These are phyloP conservation scores for Sporothrix humicola DNA, from an alignment of 2,329 filamentous ascomycete species.

Conservation along the genomic window DNA sequence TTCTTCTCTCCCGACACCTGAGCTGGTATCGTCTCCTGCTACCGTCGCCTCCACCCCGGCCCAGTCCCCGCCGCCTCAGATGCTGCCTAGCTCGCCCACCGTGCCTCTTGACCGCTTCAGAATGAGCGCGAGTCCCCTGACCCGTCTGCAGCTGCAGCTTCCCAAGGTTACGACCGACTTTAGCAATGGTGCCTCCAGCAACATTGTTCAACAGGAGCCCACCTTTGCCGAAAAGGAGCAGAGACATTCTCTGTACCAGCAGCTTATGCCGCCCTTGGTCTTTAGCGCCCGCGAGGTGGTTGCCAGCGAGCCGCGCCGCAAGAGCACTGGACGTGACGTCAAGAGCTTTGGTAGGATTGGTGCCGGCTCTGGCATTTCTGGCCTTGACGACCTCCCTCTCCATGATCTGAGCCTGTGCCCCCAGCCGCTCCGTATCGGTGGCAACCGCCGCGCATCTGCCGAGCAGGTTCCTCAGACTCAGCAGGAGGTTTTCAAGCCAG, in stretches of 20 bases:
- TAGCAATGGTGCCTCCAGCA: neutral
- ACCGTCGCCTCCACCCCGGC: neutral
- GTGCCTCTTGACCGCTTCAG: neutral
- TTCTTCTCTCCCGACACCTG: neutral
- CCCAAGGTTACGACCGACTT: slow-evolving; percentile 1
- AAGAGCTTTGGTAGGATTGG: neutral
- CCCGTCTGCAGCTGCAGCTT: slow-evolving; percentile 18
- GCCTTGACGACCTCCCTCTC: neutral
- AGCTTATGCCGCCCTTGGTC: slow-evolving; percentile 19
- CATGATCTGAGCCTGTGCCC: slow-evolving; percentile 13
- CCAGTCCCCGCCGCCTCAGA: neutral
- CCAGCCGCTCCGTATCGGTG: slow-evolving; percentile 24
- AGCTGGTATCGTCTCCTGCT: neutral
- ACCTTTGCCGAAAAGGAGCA: slow-evolving; percentile 12
- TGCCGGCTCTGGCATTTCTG: neutral
- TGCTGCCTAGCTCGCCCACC: neutral
- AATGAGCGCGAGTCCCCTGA: slow-evolving; percentile 14
- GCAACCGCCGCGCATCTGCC: neutral
- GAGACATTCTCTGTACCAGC: slow-evolving; percentile 21
- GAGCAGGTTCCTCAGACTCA: neutral
- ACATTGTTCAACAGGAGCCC: neutral
- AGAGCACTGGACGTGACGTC: slow-evolving; percentile 7
- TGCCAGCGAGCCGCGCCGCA: slow-evolving; percentile 13
- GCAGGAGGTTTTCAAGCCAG: neutral
- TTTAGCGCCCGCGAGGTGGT: neutral